Conservation (phyloP, 2,329 filamentous ascomycete genomes). For the Trichoderma polysporum region DNA sequence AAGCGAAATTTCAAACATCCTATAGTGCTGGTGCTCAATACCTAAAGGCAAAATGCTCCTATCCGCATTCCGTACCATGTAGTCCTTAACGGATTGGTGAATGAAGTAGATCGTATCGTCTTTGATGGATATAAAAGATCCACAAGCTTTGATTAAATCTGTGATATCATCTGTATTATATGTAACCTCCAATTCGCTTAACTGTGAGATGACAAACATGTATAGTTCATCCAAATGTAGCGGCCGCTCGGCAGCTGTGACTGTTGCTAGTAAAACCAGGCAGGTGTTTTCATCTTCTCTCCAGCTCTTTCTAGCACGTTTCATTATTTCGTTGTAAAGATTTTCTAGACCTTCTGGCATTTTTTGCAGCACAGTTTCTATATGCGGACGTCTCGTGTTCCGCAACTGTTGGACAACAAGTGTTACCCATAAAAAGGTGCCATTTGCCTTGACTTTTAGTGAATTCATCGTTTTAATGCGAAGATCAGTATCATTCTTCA, state of each 20-base stretch:
- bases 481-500: not conserved
- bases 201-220: not conserved
- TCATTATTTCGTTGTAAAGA: not conserved
- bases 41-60: not conserved
- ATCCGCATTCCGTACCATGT: not conserved
- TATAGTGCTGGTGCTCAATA: not conserved
- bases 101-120: not conserved
- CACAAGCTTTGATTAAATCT: not conserved
- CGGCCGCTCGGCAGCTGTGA: not conserved
- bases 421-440: not conserved
- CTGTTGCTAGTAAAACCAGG: not conserved
- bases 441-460: not conserved
- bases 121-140: not conserved
- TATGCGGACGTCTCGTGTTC: not conserved
- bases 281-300: not conserved
- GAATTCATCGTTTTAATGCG: fast-evolving
- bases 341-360: not conserved
- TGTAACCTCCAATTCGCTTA: not conserved
- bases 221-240: not conserved
- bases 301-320: not conserved
- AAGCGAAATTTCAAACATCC: not conserved
- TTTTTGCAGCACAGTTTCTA: not conserved
- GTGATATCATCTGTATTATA: not conserved
- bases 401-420: not conserved
- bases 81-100: not conserved